Percentiles rank a stretch among this genome's conserved stretches.
Conservation (phyloP, 202 grass and related monocot species). For the Carex arenaria region DNA sequence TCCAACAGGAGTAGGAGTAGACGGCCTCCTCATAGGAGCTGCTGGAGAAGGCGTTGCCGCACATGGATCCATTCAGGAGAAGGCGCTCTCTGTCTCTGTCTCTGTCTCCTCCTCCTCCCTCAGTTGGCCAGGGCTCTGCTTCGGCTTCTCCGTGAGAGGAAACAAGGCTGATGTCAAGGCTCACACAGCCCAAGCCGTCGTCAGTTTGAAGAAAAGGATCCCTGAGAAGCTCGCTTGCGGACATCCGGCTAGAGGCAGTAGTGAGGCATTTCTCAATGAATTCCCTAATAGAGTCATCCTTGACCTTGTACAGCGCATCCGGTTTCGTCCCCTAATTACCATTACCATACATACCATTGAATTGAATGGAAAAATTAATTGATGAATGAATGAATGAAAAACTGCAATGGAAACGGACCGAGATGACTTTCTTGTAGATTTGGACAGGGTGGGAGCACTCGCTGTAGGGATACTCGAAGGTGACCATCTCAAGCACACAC, state of each 20-base stretch:
- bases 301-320: constrained; percentile 69
- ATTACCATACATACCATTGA: not conserved
- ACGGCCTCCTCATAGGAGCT: constrained; percentile 45
- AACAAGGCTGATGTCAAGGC: not conserved
- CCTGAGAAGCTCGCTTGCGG: constrained; percentile 69
- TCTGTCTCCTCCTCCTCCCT: not conserved
- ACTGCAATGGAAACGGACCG: constrained; percentile 9
- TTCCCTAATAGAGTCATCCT: constrained; percentile 59
- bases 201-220: constrained; percentile 67
- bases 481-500: constrained; percentile 96
- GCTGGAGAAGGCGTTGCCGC: constrained; percentile 28
- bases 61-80: constrained; percentile 22
- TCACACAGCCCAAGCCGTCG: constrained; percentile 27
- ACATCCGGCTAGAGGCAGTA: constrained; percentile 43
- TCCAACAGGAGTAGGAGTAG: constrained; percentile 21
- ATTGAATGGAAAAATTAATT: constrained; percentile 22
- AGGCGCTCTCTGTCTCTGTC: constrained; percentile 23
- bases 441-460: constrained; percentile 83
- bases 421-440: constrained; percentile 98
- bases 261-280: constrained; percentile 81
- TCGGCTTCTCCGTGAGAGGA: not conserved
- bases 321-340: constrained; percentile 71
- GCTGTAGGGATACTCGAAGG: constrained; percentile 92
- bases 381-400: constrained; percentile 3
- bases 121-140: not conserved